Percentiles rank a stretch among this genome's conserved stretches.
Conservation (phyloP, 768 basidiomycete species). For the Russula dissimulans region DNA sequence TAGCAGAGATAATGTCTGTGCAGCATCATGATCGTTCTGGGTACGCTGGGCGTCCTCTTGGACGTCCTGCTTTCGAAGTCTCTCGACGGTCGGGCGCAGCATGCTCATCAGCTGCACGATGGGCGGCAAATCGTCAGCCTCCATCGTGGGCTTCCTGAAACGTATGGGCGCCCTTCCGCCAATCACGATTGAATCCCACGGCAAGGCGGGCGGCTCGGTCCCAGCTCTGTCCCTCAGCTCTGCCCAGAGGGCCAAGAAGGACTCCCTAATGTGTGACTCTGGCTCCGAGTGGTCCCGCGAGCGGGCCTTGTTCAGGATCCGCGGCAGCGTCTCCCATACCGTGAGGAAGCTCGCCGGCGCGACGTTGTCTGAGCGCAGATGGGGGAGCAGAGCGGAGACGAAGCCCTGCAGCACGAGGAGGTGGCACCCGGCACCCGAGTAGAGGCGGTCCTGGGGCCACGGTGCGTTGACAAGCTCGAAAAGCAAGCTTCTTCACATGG, state of each 20-base stretch:
- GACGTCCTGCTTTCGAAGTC: not conserved
- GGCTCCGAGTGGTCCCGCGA: not conserved
- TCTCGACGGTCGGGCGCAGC: not conserved
- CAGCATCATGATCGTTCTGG: not conserved
- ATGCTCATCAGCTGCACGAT: constrained; percentile 1
- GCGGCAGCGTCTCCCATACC: not conserved
- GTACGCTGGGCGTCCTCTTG: not conserved
- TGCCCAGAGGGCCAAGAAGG: not conserved
- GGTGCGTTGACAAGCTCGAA: not conserved
- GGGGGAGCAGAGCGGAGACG: not conserved
- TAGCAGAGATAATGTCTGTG: not conserved
- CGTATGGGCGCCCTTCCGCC: not conserved
- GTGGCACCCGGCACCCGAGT: not conserved
- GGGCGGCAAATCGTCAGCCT: not conserved
- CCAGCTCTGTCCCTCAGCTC: not conserved
- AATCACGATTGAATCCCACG: not conserved
- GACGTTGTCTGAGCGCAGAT: not conserved
- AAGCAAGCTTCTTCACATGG: not conserved
- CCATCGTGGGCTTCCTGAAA: not conserved
- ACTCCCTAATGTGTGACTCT: not conserved
- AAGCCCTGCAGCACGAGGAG: not conserved
- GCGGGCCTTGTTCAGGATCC: not conserved
- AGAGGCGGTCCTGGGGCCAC: not conserved
- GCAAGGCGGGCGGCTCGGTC: not conserved
- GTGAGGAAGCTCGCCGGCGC: not conserved